Evolutionary conservation across 2,329 filamentous ascomycete genomes (phyloP).

Genomic region (Calonectria fujianensis): DNA sequence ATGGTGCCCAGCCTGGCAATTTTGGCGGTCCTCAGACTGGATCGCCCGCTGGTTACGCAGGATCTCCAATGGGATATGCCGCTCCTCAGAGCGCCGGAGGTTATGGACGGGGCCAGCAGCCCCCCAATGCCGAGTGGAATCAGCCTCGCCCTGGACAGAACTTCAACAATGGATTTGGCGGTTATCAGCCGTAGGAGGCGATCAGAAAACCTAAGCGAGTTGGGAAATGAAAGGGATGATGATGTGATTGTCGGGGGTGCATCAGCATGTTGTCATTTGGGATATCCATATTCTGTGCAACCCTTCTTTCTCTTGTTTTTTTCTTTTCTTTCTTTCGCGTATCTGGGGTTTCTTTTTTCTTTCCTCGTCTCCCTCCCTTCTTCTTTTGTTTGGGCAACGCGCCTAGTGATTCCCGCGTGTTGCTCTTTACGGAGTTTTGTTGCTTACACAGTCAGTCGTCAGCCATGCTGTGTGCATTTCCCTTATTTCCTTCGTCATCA

Average conservation of each 20-base stretch:
- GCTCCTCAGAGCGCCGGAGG: slow-evolving; percentile 86
- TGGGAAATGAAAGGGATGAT: slow-evolving; percentile 50
- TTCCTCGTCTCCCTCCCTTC: slow-evolving; percentile 48
- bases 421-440: slow-evolving; percentile 53
- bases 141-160: slow-evolving; percentile 72
- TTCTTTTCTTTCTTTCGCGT: slow-evolving; percentile 50
- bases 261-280: slow-evolving; percentile 49
- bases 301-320: slow-evolving; percentile 48
- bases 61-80: slow-evolving; percentile 82
- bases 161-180: slow-evolving; percentile 76
- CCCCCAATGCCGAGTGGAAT: slow-evolving; percentile 74
- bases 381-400: slow-evolving; percentile 50
- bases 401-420: slow-evolving; percentile 52
- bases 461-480: slow-evolving; percentile 50
- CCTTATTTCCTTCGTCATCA: slow-evolving; percentile 43
- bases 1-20: slow-evolving; percentile 79
- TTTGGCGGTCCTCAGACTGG: slow-evolving; percentile 78
- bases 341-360: slow-evolving; percentile 47
- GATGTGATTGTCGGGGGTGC: slow-evolving; percentile 48
- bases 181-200: slow-evolving; percentile 75
- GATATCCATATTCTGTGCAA: slow-evolving; percentile 48
- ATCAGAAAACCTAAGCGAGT: slow-evolving; percentile 50
- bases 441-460: slow-evolving; percentile 52
- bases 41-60: slow-evolving; percentile 77
- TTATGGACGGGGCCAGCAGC: slow-evolving; percentile 85